Conservation (phyloP, 2,329 filamentous ascomycete species). For the Cladophialophora chaetospira region DNA sequence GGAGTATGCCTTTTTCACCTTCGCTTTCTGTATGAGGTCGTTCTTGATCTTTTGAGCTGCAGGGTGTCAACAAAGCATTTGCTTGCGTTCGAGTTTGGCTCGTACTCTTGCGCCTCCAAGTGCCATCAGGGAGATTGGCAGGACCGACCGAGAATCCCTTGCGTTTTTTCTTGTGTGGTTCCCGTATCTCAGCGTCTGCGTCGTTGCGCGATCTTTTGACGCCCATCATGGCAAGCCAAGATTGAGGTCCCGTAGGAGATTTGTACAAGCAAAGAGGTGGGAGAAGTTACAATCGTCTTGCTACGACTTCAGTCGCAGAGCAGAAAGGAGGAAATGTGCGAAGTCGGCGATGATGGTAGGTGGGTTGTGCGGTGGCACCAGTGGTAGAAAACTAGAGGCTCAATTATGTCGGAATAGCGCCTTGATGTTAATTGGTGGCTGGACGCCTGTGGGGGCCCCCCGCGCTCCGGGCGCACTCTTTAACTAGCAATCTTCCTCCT, state of each 20-base stretch:
- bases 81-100: conserved; percentile 2
- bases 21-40: conserved; percentile 85
- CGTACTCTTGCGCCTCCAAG: conserved; percentile 76
- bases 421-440: too few species aligned
- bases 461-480: too few species aligned
- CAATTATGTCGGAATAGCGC: too few species aligned
- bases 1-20: conserved; percentile 87
- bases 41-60: conserved; percentile 86
- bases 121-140: conserved; percentile 86
- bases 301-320: too few species aligned
- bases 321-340: too few species aligned
- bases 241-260: neutral
- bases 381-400: too few species aligned
- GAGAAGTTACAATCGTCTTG: too few species aligned
- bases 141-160: conserved; percentile 84
- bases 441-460: too few species aligned
- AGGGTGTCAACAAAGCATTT: neutral
- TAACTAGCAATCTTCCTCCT: too few species aligned
- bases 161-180: conserved; percentile 40
- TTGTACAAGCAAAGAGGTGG: neutral
- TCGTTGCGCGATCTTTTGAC: conserved; percentile 59
- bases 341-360: too few species aligned
- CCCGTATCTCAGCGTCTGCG: conserved; percentile 32
- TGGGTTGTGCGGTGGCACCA: too few species aligned
- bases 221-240: conserved; percentile 50